phyloP scores from a whole-genome alignment of 805 yeast genomes.

The Kodamaea kaohsiungensis region DNA sequence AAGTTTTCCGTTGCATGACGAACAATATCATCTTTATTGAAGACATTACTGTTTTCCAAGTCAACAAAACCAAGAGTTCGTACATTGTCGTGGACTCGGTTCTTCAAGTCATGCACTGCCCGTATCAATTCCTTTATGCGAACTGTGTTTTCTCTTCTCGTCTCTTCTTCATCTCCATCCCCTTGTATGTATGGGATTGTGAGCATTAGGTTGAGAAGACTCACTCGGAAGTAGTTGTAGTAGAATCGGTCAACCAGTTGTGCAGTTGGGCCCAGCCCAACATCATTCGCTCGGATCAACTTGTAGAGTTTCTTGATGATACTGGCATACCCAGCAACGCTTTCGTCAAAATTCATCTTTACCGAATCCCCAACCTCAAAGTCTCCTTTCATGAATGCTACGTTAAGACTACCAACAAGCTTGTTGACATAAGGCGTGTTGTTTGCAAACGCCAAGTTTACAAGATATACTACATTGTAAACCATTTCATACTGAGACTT shows the following conservation, averaged over 20 bases:
- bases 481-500: slow-evolving; percentile 22
- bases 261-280: neutral
- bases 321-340: neutral
- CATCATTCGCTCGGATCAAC: neutral
- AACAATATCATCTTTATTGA: slow-evolving; percentile 23
- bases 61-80: slow-evolving; percentile 17
- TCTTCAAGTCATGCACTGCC: slow-evolving; percentile 16
- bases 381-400: neutral
- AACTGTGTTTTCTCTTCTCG: slow-evolving; percentile 5
- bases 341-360: neutral
- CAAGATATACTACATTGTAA: slow-evolving; percentile 18
- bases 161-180: neutral
- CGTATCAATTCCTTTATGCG: slow-evolving; percentile 13
- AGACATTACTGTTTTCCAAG: slow-evolving; percentile 5
- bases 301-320: neutral
- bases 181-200: slow-evolving; percentile 1
- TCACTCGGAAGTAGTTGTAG: slow-evolving; percentile 19
- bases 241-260: slow-evolving; percentile 11
- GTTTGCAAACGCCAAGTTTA: slow-evolving; percentile 12
- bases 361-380: neutral
- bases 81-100: slow-evolving; percentile 20
- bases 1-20: slow-evolving; percentile 24
- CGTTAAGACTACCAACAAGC: neutral
- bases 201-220: slow-evolving; percentile 13
- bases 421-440: neutral